phyloP scores from a whole-genome alignment of 768 basidiomycete species.

The Pleurotus djamor region DNA sequence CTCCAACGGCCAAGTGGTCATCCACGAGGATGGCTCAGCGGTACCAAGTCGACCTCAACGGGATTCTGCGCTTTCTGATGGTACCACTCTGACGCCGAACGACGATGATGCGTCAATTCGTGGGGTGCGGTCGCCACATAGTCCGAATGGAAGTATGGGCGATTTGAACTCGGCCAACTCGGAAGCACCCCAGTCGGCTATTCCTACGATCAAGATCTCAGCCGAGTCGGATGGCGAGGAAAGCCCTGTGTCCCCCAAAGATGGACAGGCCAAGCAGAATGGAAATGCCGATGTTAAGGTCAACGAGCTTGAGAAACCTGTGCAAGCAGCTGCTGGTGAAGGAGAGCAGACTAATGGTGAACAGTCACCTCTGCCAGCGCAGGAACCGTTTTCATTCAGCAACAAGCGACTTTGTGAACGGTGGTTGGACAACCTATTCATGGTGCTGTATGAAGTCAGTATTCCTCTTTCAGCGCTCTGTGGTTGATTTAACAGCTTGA shows the following conservation, averaged over 20 bases:
- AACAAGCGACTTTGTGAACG: constrained; percentile 97
- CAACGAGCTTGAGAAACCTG: constrained; percentile 41
- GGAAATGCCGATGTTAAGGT: constrained; percentile 29
- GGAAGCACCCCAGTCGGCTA: neutral
- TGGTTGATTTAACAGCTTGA: neutral
- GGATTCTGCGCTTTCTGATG: constrained; percentile 15
- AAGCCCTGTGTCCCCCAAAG: constrained; percentile 17
- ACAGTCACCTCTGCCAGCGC: constrained; percentile 26
- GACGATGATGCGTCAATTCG: constrained; percentile 54
- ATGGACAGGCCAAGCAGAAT: constrained; percentile 27
- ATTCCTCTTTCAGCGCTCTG: neutral
- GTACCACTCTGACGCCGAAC: constrained; percentile 22
- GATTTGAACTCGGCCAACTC: constrained; percentile 23
- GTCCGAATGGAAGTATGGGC: constrained; percentile 16
- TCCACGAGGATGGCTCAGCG: constrained; percentile 65
- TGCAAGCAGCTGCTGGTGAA: constrained; percentile 50
- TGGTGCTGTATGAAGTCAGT: constrained; percentile 94
- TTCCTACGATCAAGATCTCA: constrained; percentile 14
- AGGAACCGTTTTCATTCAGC: constrained; percentile 85
- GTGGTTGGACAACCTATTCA: constrained; percentile 98
- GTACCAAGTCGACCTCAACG: constrained; percentile 15
- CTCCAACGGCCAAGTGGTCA: constrained; percentile 34
- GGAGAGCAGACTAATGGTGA: constrained; percentile 34
- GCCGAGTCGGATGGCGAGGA: constrained; percentile 33
- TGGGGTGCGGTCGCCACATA: constrained; percentile 49